Conservation (phyloP, 1,284 basidiomycete species). For the Xanthoconium separans region DNA sequence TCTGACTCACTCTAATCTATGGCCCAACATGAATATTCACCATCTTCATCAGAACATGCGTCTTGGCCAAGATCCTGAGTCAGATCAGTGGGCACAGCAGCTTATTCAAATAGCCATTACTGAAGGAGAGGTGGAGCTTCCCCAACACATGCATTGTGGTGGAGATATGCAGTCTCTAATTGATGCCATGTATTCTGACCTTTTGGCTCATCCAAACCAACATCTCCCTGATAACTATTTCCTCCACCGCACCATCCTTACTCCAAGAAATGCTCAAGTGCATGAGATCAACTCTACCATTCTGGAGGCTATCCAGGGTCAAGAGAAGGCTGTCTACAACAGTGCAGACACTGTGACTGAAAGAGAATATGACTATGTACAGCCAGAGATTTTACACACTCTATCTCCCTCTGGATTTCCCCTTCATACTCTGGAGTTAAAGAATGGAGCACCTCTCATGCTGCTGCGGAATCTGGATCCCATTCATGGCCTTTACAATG, state of each 20-base stretch:
- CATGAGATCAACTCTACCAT: slow-evolving; percentile 15
- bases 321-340: slow-evolving; percentile 5
- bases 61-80: no score
- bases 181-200: no score
- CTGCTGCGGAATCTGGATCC: background rate
- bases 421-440: background rate
- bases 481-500: background rate
- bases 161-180: background rate
- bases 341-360: background rate
- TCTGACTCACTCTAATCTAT: slow-evolving; percentile 35
- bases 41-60: slow-evolving; percentile 16
- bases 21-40: slow-evolving; percentile 33
- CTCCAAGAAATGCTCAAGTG: background rate
- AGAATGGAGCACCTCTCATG: background rate
- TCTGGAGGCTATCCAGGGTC: background rate
- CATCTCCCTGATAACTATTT: background rate
- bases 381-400: background rate
- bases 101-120: no score
- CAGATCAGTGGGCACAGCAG: no score
- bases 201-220: background rate
- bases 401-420: background rate
- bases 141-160: no score
- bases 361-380: background rate
- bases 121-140: no score
- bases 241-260: background rate